Evolutionary conservation across 805 yeast species (phyloP), one percentile per base, ranked within the genome.

Genomic region (Saturnispora ahearnii): DNA sequence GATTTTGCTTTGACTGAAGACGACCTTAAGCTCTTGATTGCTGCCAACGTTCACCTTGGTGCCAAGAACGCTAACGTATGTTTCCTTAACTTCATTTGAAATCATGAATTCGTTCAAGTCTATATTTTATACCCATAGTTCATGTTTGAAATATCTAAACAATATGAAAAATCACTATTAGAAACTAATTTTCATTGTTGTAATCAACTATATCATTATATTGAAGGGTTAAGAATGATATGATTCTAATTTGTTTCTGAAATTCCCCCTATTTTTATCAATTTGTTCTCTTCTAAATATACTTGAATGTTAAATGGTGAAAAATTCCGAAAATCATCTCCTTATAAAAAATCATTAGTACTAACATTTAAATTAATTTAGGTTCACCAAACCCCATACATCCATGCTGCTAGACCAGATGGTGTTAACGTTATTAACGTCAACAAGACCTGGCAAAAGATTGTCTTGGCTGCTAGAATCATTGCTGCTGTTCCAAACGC

Each of bases 371-470:
- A 42, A 21, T 21, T 48, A 24, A 26, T 43, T 41, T 62, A 85
- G 91, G 91, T 87, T 70, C 96, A 89, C 87, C 89, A 87, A 84
- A 86, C 85, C 74, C 84, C 93, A 75, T 88, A 88, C 82, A 96
- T 91, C 67, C 87, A 78, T 91, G 87, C 88, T 80, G 84, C 96
- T 76, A 90, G 98, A 81, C 93, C 96, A 77, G 99, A 93, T 74
- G 99, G 99, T 84, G 97, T 93, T 68, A 89, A 89, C 83, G 80
- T 93, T 65, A 90, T 93, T 77, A 88, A 93, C 88, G 80, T 93
- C 69, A 95, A 95, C 82, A 90, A 91, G 82, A 93, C 99, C 70
- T 93, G 99, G 98, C 98, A 93, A 82, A 91, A 91, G 82, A 86
- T 90, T 73, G 97, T 91, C 61, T 81, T 93, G 73, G 99, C 99